Percentiles rank a stretch among this genome's conserved stretches.
Evolutionary conservation across 768 basidiomycete species (phyloP).

Genomic region (Boletus edulis): DNA sequence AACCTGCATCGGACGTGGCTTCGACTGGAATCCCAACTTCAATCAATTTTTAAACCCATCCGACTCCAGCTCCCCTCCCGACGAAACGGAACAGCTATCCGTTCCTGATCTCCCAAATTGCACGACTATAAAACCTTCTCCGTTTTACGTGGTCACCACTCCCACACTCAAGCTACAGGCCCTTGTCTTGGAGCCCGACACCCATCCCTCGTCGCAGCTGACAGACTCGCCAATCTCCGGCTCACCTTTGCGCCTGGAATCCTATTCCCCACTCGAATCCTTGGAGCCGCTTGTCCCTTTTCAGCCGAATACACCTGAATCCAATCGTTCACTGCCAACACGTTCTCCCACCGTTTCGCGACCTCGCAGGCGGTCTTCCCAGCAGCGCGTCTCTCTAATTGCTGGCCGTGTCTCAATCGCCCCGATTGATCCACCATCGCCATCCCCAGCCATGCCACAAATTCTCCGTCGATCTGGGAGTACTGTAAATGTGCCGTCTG

Average conservation of each 20-base stretch:
- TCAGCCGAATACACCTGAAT: slow-evolving; percentile 17
- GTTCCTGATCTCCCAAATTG: slow-evolving; percentile 13
- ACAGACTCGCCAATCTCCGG: slow-evolving; percentile 28
- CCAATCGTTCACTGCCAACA: slow-evolving; percentile 32
- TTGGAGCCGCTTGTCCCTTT: slow-evolving; percentile 20
- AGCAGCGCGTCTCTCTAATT: slow-evolving; percentile 80
- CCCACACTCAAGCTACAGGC: slow-evolving; percentile 26
- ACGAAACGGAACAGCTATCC: slow-evolving; percentile 5
- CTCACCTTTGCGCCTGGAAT: slow-evolving; percentile 34
- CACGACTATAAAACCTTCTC: slow-evolving; percentile 8
- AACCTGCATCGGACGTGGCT: slow-evolving; percentile 80
- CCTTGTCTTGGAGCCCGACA: slow-evolving; percentile 23
- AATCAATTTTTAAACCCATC: slow-evolving; percentile 25
- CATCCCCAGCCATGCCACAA: slow-evolving; percentile 57
- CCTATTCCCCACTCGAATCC: slow-evolving; percentile 30
- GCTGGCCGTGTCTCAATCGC: slow-evolving; percentile 80
- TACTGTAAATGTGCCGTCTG: slow-evolving; percentile 56
- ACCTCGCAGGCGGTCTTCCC: slow-evolving; percentile 74
- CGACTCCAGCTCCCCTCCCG: slow-evolving; percentile 5
- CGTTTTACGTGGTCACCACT: slow-evolving; percentile 15
- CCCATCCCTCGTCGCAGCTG: slow-evolving; percentile 29
- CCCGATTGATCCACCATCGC: slow-evolving; percentile 70
- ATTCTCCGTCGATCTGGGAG: slow-evolving; percentile 65
- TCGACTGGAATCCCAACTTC: slow-evolving; percentile 60
- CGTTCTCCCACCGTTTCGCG: slow-evolving; percentile 60